Evolutionary conservation across 73 alveolate species (phyloP), one percentile per base, ranked within the genome.

Genomic region (Tetrahymena thermophila): DNA sequence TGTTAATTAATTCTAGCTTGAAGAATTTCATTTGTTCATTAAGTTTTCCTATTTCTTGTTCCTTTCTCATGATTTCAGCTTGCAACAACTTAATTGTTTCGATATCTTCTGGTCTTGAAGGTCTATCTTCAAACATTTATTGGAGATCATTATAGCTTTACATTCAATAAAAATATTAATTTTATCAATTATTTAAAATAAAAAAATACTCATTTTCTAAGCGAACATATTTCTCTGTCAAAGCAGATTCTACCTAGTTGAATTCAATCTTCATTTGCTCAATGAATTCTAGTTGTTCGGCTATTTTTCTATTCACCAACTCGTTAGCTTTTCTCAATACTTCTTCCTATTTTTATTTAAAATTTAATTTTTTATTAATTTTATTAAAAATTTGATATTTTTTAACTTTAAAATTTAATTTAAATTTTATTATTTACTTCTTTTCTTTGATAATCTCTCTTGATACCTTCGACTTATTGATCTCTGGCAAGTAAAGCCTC

Each of bases 21-120:
- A 98, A 98, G 98, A 98, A 98, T 94, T 98, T 98, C 99, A 98
- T 98, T 85, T 98, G 98, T 93, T 98, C 99, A 93, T 97, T 97
- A 6, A 98, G 97, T 95, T 97, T 98, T 93, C 94, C 98, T n/a
- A 98, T 85, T n/a, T 95, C 96, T 94, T 96, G 95, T 50, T 97
- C 99, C 96, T 96, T 96, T 50, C 93, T 94, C 25, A 57, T 44
- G 50, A 97, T 96, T 96, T 97, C 97, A 56, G 93, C 95, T 85
- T 97, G 95, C 21, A 96, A 94, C 56, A 93, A 94, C 83, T 96
- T 95, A 44, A 97, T 97, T 94, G 96, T 93, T 50, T 97, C 96
- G 34, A 57, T 38, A 93, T 95, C 97, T 37, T 95, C 97, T 23
- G 95, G 95, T 89, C 97, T 50, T 34, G 95, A 85, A 19, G 97